Conservation (phyloP, 768 basidiomycete species). For the Tricholoma matsutake region DNA sequence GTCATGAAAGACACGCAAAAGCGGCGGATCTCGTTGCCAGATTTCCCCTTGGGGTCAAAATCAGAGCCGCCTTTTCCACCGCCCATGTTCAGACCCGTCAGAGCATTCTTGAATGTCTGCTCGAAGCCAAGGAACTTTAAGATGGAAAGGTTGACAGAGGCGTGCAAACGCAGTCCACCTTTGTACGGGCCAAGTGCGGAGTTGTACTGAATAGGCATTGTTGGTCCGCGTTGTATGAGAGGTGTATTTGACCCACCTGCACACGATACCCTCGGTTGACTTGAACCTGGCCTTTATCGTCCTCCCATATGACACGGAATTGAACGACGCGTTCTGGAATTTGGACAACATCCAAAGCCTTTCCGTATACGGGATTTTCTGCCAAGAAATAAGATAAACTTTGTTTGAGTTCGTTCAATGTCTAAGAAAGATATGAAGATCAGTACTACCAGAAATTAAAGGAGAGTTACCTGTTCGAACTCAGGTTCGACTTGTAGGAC, state of each 20-base stretch:
- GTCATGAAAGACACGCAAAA: slow-evolving; percentile 74
- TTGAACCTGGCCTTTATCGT: slow-evolving; percentile 59
- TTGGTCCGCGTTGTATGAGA: not conserved
- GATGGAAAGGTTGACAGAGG: slow-evolving; percentile 77
- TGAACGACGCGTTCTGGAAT: slow-evolving; percentile 54
- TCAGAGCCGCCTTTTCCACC: slow-evolving; percentile 79
- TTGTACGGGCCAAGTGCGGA: slow-evolving; percentile 78
- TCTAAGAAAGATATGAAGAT: slow-evolving; percentile 34
- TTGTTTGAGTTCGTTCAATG: slow-evolving; percentile 59
- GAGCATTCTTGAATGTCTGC: slow-evolving; percentile 79
- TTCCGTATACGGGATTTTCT: slow-evolving; percentile 64
- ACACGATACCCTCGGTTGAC: slow-evolving; percentile 76
- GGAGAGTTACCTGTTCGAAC: slow-evolving; percentile 55
- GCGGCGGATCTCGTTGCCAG: slow-evolving; percentile 67
- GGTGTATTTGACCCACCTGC: slow-evolving; percentile 40
- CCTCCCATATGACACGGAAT: slow-evolving; percentile 79
- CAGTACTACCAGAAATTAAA: not conserved
- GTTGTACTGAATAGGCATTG: slow-evolving; percentile 49
- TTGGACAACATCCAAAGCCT: slow-evolving; percentile 62
- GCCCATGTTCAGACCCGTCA: slow-evolving; percentile 75
- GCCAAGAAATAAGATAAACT: slow-evolving; percentile 64
- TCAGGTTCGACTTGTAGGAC: slow-evolving; percentile 59
- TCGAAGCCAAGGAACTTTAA: slow-evolving; percentile 84
- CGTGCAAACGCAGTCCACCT: slow-evolving; percentile 76
- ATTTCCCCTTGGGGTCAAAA: slow-evolving; percentile 82